These are phyloP conservation scores for Ogataea hybrid DNA, from an alignment of 1,139 yeast genomes.

Conservation along the genomic window DNA sequence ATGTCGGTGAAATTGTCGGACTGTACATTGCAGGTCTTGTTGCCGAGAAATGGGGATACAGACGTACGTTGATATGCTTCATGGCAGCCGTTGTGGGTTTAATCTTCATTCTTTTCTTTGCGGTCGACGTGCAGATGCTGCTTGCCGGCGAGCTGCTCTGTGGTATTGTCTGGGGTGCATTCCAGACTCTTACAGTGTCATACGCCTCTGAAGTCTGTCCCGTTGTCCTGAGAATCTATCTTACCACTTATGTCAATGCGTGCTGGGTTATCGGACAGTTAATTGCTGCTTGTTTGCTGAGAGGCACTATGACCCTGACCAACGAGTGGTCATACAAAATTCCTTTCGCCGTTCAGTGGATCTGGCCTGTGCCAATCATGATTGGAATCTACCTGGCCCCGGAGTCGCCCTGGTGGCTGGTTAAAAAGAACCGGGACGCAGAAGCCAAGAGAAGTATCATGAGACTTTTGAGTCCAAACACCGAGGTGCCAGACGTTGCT, in stretches of 20 bases:
- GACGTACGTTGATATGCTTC: conserved; percentile 36
- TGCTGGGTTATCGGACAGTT: conserved; percentile 48
- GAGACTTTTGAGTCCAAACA: conserved; percentile 25
- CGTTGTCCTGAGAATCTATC: conserved; percentile 40
- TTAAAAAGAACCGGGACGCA: conserved; percentile 37
- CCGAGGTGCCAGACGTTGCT: conserved; percentile 8
- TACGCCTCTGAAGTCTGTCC: conserved; percentile 50
- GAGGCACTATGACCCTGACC: conserved; percentile 31
- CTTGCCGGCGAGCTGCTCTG: conserved; percentile 43
- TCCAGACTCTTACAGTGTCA: conserved; percentile 43
- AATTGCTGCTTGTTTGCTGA: conserved; percentile 40
- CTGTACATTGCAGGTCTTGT: conserved; percentile 36
- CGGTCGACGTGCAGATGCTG: conserved; percentile 36
- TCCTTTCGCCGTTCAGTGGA: conserved; percentile 56
- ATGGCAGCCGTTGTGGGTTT: conserved; percentile 34
- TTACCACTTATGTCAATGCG: conserved; percentile 42
- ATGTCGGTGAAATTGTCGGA: conserved; percentile 8
- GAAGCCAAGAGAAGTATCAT: conserved; percentile 43
- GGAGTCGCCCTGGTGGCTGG: conserved; percentile 57
- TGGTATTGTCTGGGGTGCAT: conserved; percentile 47
- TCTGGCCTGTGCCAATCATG: conserved; percentile 58
- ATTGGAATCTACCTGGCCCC: conserved; percentile 49
- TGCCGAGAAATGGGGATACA: conserved; percentile 41
- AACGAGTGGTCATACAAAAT: conserved; percentile 37
- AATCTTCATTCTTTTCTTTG: conserved; percentile 44